Conservation (phyloP, 371 early-diverging fungal genomes). For the Rhizomucor miehei region DNA sequence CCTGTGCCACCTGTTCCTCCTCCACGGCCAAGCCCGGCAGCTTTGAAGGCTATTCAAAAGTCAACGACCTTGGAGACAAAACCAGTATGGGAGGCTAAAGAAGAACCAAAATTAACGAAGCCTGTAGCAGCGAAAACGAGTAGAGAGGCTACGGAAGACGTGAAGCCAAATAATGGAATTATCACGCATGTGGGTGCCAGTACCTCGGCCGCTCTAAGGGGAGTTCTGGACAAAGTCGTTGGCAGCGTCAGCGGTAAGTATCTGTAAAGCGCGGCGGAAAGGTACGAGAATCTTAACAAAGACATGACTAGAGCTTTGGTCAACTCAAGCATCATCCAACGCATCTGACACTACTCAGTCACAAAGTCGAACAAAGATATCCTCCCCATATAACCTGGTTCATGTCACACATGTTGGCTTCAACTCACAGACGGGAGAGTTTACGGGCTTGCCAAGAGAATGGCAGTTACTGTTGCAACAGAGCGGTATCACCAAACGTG, state of each 20-base stretch:
- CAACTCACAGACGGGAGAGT: slow-evolving; percentile 86
- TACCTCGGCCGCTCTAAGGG: slow-evolving; percentile 50
- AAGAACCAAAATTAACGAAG: too few species aligned
- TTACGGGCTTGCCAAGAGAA: slow-evolving; percentile 90
- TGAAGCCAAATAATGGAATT: slow-evolving; percentile 9
- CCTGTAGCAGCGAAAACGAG: too few species aligned
- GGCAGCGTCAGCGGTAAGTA: slow-evolving; percentile 57
- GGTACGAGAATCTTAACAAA: not conserved
- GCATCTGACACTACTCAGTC: slow-evolving; percentile 49
- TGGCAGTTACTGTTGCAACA: slow-evolving; percentile 89
- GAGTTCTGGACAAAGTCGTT: slow-evolving; percentile 63
- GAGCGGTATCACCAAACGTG: slow-evolving; percentile 92
- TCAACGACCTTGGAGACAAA: too few species aligned
- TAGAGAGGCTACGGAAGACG: not conserved
- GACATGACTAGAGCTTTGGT: slow-evolving; percentile 9
- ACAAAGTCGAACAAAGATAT: slow-evolving; percentile 92
- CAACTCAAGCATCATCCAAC: slow-evolving; percentile 3
- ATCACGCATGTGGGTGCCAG: slow-evolving; percentile 20
- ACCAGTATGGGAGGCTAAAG: too few species aligned
- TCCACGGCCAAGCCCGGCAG: slow-evolving; percentile 14
- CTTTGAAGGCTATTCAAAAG: slow-evolving; percentile 4
- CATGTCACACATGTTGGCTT: slow-evolving; percentile 95
- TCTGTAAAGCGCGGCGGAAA: not conserved
- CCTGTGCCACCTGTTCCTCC: slow-evolving; percentile 10
- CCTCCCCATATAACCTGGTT: slow-evolving; percentile 90